Percentiles rank a stretch among this genome's conserved stretches.
phyloP scores from a whole-genome alignment of 495 filamentous ascomycete species.

The Neurospora hispaniola region DNA sequence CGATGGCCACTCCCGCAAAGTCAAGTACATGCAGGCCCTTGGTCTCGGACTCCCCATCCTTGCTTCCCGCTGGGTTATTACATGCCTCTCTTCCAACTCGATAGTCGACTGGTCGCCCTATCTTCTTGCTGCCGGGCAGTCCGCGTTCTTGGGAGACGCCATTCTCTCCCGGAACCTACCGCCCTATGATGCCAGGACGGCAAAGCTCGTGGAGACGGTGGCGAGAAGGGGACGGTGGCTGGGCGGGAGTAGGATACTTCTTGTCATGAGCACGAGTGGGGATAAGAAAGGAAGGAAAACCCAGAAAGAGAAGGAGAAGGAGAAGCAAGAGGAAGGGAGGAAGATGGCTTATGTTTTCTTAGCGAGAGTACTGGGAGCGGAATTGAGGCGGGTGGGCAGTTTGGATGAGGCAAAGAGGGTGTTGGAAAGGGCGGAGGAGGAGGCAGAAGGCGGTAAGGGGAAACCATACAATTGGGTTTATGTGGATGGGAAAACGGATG shows the following conservation, averaged over 20 bases:
- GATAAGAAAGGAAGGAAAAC: background rate
- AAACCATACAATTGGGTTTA: conserved; percentile 71
- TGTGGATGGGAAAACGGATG: conserved; percentile 44
- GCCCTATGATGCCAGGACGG: conserved; percentile 45
- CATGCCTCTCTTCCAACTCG: conserved; percentile 49
- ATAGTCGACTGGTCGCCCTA: conserved; percentile 71
- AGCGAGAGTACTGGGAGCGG: conserved; percentile 65
- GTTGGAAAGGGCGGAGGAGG: conserved; percentile 38
- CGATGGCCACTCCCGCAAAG: conserved; percentile 74
- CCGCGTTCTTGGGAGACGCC: conserved; percentile 61
- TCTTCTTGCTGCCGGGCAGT: conserved; percentile 77
- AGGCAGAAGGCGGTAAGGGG: conserved; percentile 12
- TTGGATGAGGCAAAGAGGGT: conserved; percentile 50
- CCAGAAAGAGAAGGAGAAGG: background rate
- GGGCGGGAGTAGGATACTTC: conserved; percentile 54
- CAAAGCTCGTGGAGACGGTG: conserved; percentile 47
- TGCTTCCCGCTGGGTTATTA: conserved; percentile 65
- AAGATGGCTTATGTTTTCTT: conserved; percentile 55
- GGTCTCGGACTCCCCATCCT: conserved; percentile 84
- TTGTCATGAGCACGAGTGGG: conserved; percentile 45
- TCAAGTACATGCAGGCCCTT: conserved; percentile 92
- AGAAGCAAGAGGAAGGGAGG: conserved; percentile 51
- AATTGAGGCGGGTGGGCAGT: conserved; percentile 52
- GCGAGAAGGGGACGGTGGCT: conserved; percentile 50
- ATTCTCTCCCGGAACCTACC: conserved; percentile 62